Conservation (phyloP, 2,329 filamentous ascomycete genomes). For the Fusarium udum region DNA sequence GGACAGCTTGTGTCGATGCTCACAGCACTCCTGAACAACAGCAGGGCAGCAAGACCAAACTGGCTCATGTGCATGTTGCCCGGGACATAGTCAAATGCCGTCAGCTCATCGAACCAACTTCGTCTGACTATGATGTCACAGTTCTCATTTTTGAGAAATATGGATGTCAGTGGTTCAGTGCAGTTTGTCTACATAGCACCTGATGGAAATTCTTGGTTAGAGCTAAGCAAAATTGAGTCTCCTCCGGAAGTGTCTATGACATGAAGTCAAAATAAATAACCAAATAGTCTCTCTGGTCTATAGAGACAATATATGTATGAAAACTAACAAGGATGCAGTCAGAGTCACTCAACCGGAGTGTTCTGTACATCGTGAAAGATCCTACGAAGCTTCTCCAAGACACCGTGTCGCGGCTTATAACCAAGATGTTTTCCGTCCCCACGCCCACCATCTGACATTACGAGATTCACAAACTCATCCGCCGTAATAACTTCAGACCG, state of each 20-base stretch:
- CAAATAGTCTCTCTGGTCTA: not conserved
- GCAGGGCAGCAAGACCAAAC: not conserved
- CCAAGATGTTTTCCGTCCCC: not conserved
- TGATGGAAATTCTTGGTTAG: not conserved
- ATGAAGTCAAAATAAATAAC: no score
- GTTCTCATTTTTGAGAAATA: no score
- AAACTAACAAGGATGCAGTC: accelerated
- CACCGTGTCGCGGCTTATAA: not conserved
- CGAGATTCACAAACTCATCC: not conserved
- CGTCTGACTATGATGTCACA: no score
- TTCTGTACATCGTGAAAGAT: not conserved
- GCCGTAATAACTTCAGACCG: not conserved
- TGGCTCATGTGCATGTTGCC: no score
- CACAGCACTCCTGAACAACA: not conserved
- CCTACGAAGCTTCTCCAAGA: not conserved
- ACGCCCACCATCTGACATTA: not conserved
- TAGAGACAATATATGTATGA: not conserved
- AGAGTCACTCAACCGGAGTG: not conserved
- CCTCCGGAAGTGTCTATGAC: no score
- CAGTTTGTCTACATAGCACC: not conserved
- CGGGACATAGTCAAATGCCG: no score
- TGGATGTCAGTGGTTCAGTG: not conserved
- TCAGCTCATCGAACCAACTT: no score
- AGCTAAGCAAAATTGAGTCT: not conserved
- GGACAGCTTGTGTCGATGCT: no score